Percentiles rank a stretch among this genome's conserved stretches.
These are phyloP conservation scores for Incumbomyces lentus DNA, from an alignment of 2,329 filamentous ascomycete genomes.

Conservation along the genomic window DNA sequence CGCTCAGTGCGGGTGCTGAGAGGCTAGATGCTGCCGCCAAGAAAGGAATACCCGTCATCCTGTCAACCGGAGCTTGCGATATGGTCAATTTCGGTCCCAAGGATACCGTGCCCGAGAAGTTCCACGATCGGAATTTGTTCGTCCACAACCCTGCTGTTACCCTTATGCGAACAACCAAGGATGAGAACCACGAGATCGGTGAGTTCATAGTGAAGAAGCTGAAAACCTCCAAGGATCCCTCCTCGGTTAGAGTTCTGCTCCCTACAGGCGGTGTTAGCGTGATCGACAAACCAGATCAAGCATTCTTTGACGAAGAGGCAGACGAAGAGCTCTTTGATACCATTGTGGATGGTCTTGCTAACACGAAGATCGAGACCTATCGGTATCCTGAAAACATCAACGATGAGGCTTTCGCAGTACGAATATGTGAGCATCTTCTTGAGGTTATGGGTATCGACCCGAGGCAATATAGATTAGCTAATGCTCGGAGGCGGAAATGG, in stretches of 20 bases:
- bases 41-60: constrained; percentile 47
- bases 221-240: constrained; percentile 28
- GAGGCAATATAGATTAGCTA: constrained; percentile 16
- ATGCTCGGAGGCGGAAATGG: constrained; percentile 18
- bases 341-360: constrained; percentile 40
- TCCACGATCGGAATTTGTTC: constrained; percentile 42
- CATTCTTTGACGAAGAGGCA: constrained; percentile 44
- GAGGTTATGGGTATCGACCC: constrained; percentile 20
- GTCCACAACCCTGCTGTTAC: constrained; percentile 59
- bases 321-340: constrained; percentile 39
- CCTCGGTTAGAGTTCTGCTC: constrained; percentile 46
- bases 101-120: constrained; percentile 46
- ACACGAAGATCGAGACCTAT: constrained; percentile 40
- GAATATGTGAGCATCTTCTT: constrained; percentile 16
- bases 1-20: constrained; percentile 48
- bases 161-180: constrained; percentile 51
- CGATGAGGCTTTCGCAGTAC: constrained; percentile 39
- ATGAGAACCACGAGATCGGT: constrained; percentile 49
- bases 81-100: constrained; percentile 55
- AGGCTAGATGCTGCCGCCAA: constrained; percentile 49
- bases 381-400: constrained; percentile 46
- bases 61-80: constrained; percentile 47
- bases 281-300: constrained; percentile 43
- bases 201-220: constrained; percentile 47
- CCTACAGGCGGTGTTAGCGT: constrained; percentile 53